Conservation (phyloP, 768 basidiomycete genomes). For the Amanita fuliginea region DNA sequence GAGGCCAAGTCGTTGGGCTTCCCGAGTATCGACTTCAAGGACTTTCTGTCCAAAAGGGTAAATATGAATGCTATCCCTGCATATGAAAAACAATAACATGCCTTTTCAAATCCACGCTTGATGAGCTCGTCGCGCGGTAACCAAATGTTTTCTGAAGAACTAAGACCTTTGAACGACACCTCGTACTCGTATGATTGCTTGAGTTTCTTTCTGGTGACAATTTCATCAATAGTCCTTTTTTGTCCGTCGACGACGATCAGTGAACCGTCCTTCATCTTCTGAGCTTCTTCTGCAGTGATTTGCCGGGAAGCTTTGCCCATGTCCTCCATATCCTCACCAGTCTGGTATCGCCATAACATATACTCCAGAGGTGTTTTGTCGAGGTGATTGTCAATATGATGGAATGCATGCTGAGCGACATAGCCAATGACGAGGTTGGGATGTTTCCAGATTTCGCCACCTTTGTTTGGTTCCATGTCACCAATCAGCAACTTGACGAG, state of each 20-base stretch:
- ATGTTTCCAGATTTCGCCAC: slow-evolving; percentile 98
- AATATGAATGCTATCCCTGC: slow-evolving; percentile 6
- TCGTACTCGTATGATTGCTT: slow-evolving; percentile 99
- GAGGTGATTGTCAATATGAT: slow-evolving; percentile 96
- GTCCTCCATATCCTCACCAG: slow-evolving; percentile 97
- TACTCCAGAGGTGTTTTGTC: slow-evolving; percentile 99
- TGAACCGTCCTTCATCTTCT: slow-evolving; percentile 97
- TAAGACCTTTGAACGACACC: slow-evolving; percentile 89
- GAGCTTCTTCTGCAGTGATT: slow-evolving; percentile 76
- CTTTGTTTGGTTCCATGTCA: slow-evolving; percentile 93
- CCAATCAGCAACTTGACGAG: slow-evolving; percentile 95
- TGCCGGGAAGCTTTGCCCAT: slow-evolving; percentile 84
- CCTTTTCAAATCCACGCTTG: slow-evolving; percentile 98
- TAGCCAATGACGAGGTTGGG: slow-evolving; percentile 99
- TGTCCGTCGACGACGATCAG: slow-evolving; percentile 82
- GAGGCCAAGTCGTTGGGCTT: slow-evolving; percentile 93
- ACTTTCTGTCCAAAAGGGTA: slow-evolving; percentile 54
- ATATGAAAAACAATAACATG: slow-evolving; percentile 13
- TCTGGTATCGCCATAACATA: slow-evolving; percentile 99
- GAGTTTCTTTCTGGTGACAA: slow-evolving; percentile 86
- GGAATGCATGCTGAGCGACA: slow-evolving; percentile 99
- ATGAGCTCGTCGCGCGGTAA: slow-evolving; percentile 91
- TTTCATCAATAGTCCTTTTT: slow-evolving; percentile 93
- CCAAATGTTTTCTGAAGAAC: slow-evolving; percentile 98
- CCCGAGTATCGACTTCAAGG: slow-evolving; percentile 92